Base-by-base conservation (phyloP, 768 basidiomycete species). In the Mycena polygramma region DNA sequence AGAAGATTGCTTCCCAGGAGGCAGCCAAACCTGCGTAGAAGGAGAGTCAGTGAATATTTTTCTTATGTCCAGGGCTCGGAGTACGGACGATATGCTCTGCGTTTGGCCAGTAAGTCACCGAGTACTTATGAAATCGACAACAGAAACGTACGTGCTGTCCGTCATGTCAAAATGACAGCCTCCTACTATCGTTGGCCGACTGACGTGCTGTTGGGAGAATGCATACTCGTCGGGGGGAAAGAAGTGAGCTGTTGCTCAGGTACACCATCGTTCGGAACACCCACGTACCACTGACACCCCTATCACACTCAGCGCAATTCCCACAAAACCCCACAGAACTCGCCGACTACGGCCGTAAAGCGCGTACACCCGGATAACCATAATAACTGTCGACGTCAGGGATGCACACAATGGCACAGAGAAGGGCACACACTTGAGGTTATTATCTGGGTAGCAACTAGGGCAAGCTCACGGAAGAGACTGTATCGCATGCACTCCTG, bases 1-100 rank as follows among this genome's bases (percentile, higher is more conserved):
- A 41, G 58, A 80, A 79, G 14, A 81, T 74, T 2, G 75, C 67
- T 11, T 55, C 59, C 67, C 67, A 68, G 36, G 41, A n/a, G 4
- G 26, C 67, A 2, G 67, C 67, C n/a, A 68, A 8, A 20, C 36
- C 67, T 68, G 53, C 7, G 17, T 39, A 37, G 14, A 30, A 7
- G n/a, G 11, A 1, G 5, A 54, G 14, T 36, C 43, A 14, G 22
- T 13, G 8, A 5, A 11, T 6, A 24, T 0, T 24, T 17, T 46
- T n/a, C 46, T 13, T 0, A 7, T 22, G 24, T 8, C 41, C 17
- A 7, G 7, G n/a, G 48, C 45, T 19, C 13, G 57, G n/a, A 1
- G 30, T 15, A 68, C 70, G n/a, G 0, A 71, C 70, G 65, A 8
- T 57, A 20, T 15, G 70, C 22, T 7, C 70, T 71, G 30, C 15